A percentile compares a stretch with the other conserved stretches of the same genome.
Evolutionary conservation across 441 rosid genomes (phyloP).

Genomic region (Geranium incanum): DNA sequence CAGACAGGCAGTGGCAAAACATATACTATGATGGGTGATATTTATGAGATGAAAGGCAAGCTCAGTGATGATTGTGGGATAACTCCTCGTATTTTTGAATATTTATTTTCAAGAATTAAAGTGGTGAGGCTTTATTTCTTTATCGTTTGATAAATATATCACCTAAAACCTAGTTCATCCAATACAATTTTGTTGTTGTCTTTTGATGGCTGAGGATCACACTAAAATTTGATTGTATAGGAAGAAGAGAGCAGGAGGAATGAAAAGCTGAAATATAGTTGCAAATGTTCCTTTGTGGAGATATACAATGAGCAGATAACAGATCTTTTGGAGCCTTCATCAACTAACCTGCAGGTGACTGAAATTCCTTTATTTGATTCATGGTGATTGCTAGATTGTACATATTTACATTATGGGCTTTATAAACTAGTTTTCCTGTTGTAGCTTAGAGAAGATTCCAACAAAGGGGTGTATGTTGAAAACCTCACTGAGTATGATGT

Average conservation of each 20-base stretch:
- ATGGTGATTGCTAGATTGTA: not conserved
- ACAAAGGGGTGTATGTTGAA: constrained; percentile 86
- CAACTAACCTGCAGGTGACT: constrained; percentile 66
- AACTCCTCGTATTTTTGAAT: constrained; percentile 96
- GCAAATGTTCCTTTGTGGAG: constrained; percentile 98
- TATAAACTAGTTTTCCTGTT: constrained; percentile 17
- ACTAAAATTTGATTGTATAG: constrained; percentile 30
- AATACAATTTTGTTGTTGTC: constrained; percentile 8
- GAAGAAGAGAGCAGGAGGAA: constrained; percentile 95
- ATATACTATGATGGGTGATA: constrained; percentile 87
- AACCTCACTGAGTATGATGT: constrained; percentile 92
- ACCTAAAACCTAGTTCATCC: not conserved
- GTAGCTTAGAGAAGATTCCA: constrained; percentile 86
- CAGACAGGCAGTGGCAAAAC: constrained; percentile 99
- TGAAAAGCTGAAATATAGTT: constrained; percentile 72
- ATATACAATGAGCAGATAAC: constrained; percentile 91
- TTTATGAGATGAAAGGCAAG: constrained; percentile 68
- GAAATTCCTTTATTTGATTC: constrained; percentile 15
- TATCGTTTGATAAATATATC: constrained; percentile 11
- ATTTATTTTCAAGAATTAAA: constrained; percentile 94
- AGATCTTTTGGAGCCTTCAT: constrained; percentile 92
- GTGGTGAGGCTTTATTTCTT: constrained; percentile 25
- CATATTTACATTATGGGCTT: not conserved
- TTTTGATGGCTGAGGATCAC: constrained; percentile 12
- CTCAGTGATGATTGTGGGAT: constrained; percentile 86